phyloP scores from a whole-genome alignment of 352 stramenopile genomes.

The Aphanomyces euteiches region DNA sequence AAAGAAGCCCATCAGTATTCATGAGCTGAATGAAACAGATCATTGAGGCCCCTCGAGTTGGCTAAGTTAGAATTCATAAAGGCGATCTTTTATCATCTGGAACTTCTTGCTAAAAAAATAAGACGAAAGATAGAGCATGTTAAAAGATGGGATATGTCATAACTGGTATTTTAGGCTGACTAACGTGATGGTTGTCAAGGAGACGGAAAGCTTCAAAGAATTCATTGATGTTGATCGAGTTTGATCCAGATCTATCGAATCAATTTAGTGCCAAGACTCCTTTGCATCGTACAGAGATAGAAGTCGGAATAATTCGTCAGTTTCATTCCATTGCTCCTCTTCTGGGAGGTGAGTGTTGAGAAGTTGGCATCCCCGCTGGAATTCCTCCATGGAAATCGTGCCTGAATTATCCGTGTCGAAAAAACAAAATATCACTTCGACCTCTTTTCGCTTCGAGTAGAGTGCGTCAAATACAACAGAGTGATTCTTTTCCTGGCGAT shows the following conservation, averaged over 20 bases:
- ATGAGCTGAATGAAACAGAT: too few relatives aligned
- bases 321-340: not conserved
- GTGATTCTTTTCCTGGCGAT: not conserved
- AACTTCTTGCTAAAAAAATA: too few relatives aligned
- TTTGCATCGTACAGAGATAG: constrained; percentile 6
- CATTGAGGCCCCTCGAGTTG: too few relatives aligned
- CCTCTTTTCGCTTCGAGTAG: constrained; percentile 22
- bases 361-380: constrained; percentile 18
- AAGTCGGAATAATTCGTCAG: constrained; percentile 2
- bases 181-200: not conserved
- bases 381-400: constrained; percentile 30
- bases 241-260: constrained; percentile 1
- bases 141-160: too few relatives aligned
- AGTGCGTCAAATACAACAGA: constrained; percentile 20
- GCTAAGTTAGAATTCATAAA: too few relatives aligned
- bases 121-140: too few relatives aligned
- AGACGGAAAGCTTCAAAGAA: constrained; percentile 31
- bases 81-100: too few relatives aligned
- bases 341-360: constrained; percentile 21
- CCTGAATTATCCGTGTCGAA: constrained; percentile 29
- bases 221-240: constrained; percentile 25
- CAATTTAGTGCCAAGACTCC: too few relatives aligned
- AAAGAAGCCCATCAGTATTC: too few relatives aligned
- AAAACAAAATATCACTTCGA: constrained; percentile 30
- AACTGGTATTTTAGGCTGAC: too few relatives aligned